Base-by-base conservation (phyloP, 2,329 filamentous ascomycete species). In the Clarireedia homoeocarpa region DNA sequence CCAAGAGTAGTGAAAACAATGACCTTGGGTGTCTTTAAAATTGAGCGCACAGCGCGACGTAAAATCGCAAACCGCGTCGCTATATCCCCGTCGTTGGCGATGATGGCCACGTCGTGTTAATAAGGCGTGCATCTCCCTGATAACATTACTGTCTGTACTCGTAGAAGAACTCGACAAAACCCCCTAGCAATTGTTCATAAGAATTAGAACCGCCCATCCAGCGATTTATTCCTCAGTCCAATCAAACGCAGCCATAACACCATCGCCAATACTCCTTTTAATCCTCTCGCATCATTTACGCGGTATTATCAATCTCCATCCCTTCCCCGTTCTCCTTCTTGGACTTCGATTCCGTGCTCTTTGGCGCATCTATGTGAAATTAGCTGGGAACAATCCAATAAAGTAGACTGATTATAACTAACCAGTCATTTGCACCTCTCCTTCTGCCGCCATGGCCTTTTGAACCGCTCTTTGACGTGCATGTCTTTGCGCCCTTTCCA, bases 371-470 rank as follows among this genome's bases (percentile, higher is more conserved):
- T 57, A 36, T 2, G 39, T 15, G 4, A 20, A 46, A 17, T 30
- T 17, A 5, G 17, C 20, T 2, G 7, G 6, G 15, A 6, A 5
- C 7, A 30, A 30, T 30, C n/a, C 36, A 20, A 36, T 23, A 7
- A 15, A 34, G 10, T 12, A 23, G 20, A 30, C 20, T n/a, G 10
- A 24, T 9, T 4, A 55, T 14, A 23, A 46, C 64, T 53, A 26
- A 68, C 68, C 68, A 46, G 64, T 69, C 68, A 70, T 70, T 44
- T 62, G 46, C 36, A 69, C 64, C 54, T 70, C 67, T 51, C 66
- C 66, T 23, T 66, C 62, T 48, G 65, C 50, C 45, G 61, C 60
- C 66, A 70, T 62, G 6, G 62, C 67, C 57, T 66, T 63, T 56
- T 70, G 65, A 58, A 70, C 45, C 5, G 66, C 67, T 51, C 68